Evolutionary conservation across 1,284 basidiomycete species (phyloP).

Genomic region (Leucocoprinus gongylophorus): DNA sequence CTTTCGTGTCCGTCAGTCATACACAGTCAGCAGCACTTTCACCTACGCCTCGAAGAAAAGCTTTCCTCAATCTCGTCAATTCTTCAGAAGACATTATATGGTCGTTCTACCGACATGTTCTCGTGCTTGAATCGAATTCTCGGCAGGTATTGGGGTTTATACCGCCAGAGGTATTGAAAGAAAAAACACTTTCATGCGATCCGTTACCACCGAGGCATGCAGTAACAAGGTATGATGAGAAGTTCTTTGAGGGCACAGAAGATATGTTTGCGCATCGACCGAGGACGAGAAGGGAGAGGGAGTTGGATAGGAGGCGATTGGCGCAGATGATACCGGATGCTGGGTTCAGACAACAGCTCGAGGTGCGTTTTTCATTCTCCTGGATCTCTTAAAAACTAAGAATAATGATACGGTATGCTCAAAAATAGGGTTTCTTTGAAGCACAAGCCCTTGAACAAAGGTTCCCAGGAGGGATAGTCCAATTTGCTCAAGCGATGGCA

Average conservation of each 20-base stretch:
- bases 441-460: slow-evolving; percentile 44
- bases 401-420: background rate
- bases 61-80: slow-evolving; percentile 41
- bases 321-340: slow-evolving; percentile 52
- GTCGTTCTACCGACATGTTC: slow-evolving; percentile 67
- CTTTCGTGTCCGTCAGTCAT: slow-evolving; percentile 29
- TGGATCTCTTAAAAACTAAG: too few species aligned
- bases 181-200: slow-evolving; percentile 66
- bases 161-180: slow-evolving; percentile 44
- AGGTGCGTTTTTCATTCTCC: slow-evolving; percentile 28
- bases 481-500: slow-evolving; percentile 53
- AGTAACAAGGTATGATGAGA: slow-evolving; percentile 55
- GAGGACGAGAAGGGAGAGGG: slow-evolving; percentile 37
- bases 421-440: slow-evolving; percentile 42
- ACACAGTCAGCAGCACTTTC: slow-evolving; percentile 24
- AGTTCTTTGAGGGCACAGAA: slow-evolving; percentile 64
- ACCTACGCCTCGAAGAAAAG: slow-evolving; percentile 29
- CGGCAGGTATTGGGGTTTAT: slow-evolving; percentile 64
- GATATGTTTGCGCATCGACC: slow-evolving; percentile 37
- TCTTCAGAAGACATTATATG: slow-evolving; percentile 27
- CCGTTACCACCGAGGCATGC: slow-evolving; percentile 66
- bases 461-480: slow-evolving; percentile 57
- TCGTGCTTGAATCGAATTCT: slow-evolving; percentile 61
- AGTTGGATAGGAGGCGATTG: slow-evolving; percentile 41
- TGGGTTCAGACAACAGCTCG: slow-evolving; percentile 47